These are phyloP conservation scores for Parastagonospora avenae DNA, from an alignment of 2,329 filamentous ascomycete genomes.

Conservation along the genomic window DNA sequence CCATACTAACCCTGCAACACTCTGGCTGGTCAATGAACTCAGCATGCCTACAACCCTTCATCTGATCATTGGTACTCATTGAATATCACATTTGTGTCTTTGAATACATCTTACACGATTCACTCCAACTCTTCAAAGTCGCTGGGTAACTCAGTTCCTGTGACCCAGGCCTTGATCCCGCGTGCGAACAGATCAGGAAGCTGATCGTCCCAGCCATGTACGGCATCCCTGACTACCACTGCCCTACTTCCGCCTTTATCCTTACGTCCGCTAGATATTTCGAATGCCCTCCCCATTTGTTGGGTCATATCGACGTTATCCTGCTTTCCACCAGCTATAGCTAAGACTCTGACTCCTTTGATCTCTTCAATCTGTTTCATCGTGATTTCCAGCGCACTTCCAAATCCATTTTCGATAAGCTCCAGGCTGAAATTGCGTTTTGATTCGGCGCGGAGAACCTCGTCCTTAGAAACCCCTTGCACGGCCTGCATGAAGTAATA, in stretches of 20 bases:
- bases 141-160: conserved; percentile 5
- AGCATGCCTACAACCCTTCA: no score
- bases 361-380: conserved; percentile 5
- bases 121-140: conserved; percentile 5
- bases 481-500: no score
- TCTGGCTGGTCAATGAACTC: no score
- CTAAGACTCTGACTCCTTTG: conserved; percentile 6
- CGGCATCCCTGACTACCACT: conserved; percentile 11
- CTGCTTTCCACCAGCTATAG: conserved; percentile 12
- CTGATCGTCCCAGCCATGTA: conserved; percentile 15
- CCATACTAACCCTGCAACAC: no score
- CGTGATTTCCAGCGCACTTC: conserved; percentile 4
- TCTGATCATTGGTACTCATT: no score
- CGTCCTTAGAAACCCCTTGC: no score
- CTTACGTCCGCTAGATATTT: background rate
- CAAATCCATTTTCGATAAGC: conserved; percentile 4
- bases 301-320: conserved; percentile 11
- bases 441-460: background rate
- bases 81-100: no score
- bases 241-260: conserved; percentile 3
- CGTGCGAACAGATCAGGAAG: conserved; percentile 16
- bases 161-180: conserved; percentile 11
- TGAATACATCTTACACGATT: no score
- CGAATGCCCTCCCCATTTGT: conserved; percentile 4
- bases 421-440: conserved; percentile 1